Evolutionary conservation across 345 rosid species (phyloP), one percentile per base, ranked within the genome.

Genomic region (Pistacia atlantica): DNA sequence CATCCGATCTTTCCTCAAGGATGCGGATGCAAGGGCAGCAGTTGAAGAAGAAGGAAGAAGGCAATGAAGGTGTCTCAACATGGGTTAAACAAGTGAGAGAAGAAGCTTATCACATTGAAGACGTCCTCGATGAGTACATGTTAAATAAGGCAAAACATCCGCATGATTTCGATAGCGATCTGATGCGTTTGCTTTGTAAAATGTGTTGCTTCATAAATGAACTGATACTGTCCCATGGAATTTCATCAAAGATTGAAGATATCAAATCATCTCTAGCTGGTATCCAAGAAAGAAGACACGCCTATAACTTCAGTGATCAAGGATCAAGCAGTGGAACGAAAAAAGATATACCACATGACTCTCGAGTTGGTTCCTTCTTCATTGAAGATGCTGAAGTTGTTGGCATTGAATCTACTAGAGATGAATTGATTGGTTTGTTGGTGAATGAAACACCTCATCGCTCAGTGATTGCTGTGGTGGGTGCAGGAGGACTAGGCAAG

Each of bases 91-190:
- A 77, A 17, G 65, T 74, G 6, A 55, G 72, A 49, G 63, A 70
- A 45, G 56, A 62, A 11, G 80, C 83, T 77, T 77, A 38, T 8
- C 56, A 10, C 11, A 81, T 77, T 17, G 78, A 81, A 77, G 83
- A 77, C 73, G 57, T 68, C 5, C 55, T 77, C 1, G 83, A 81
- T 62, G 80, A 68, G 35, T 73, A 54, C 71, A 14, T 9, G 54
- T 46, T 67, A 35, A 59, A 31, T 35, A 38, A 52, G 22, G 64
- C 69, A 49, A 2, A 46, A 20, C 54, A 14, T 13, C 69, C 1
- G 22, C 25, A 31, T 70, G 4, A 54, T 72, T 31, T 31, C 3
- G 60, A 25, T 16, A 38, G 20, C 56, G 58, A 65, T 2, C 11
- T 48, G 18, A 28, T 54, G 10, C 25, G 55, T 57, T 20, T 16